Evolutionary conservation across 2,329 filamentous ascomycete species (phyloP).

Genomic region (Sporothrix luriei): DNA sequence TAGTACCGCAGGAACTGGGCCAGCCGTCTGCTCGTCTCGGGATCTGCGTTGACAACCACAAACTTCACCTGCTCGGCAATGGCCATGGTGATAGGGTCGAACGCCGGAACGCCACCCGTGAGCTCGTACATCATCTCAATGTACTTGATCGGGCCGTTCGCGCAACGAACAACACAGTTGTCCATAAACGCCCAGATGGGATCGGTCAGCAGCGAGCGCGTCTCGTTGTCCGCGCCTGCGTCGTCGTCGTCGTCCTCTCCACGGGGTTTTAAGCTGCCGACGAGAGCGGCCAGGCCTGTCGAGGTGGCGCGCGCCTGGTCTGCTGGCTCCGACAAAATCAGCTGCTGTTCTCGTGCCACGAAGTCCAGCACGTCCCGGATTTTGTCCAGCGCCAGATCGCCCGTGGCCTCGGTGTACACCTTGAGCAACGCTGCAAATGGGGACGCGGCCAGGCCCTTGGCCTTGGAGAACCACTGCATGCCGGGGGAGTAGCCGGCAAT

Average conservation of each 20-base stretch:
- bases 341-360: conserved; percentile 65
- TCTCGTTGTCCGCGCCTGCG: conserved; percentile 33
- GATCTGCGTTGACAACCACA: conserved; percentile 53
- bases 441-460: conserved; percentile 63
- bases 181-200: conserved; percentile 73
- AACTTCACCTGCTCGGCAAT: conserved; percentile 80
- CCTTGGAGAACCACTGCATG: conserved; percentile 89
- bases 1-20: conserved; percentile 62
- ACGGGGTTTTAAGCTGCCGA: conserved; percentile 45
- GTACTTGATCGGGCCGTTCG: conserved; percentile 78
- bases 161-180: conserved; percentile 76
- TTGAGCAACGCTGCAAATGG: conserved; percentile 73
- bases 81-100: conserved; percentile 69
- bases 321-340: conserved; percentile 42
- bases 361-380: conserved; percentile 60
- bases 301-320: neutral
- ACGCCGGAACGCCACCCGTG: conserved; percentile 42
- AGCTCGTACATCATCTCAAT: conserved; percentile 67
- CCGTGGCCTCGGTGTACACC: conserved; percentile 55
- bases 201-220: conserved; percentile 42
- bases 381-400: conserved; percentile 53
- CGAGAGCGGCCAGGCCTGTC: conserved; percentile 50
- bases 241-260: neutral
- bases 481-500: conserved; percentile 79
- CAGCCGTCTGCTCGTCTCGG: conserved; percentile 50